phyloP scores from a whole-genome alignment of 129 eudicot species.

The Helianthus annuus region DNA sequence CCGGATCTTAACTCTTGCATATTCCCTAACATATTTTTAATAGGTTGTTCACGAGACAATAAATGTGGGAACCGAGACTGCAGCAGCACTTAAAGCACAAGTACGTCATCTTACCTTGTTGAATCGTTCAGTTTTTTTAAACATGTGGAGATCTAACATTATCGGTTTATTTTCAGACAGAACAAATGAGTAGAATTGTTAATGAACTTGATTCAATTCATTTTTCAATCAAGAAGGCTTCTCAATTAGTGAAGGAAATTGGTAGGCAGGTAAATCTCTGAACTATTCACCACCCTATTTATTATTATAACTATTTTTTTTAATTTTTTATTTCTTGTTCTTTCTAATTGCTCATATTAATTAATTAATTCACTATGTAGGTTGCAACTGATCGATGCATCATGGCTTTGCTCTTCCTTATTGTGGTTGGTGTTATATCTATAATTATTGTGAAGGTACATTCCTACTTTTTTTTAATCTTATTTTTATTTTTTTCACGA shows the following conservation, averaged over 20 bases:
- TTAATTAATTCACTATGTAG: slow-evolving; percentile 35
- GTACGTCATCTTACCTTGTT: slow-evolving; percentile 37
- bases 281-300: slow-evolving; percentile 34
- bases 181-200: slow-evolving; percentile 95
- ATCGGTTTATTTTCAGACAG: slow-evolving; percentile 59
- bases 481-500: not conserved
- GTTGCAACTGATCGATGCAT: slow-evolving; percentile 97
- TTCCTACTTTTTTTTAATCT: not conserved
- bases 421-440: slow-evolving; percentile 84
- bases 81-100: slow-evolving; percentile 94
- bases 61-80: slow-evolving; percentile 90
- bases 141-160: slow-evolving; percentile 18
- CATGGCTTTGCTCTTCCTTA: slow-evolving; percentile 88
- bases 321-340: not conserved
- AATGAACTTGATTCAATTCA: slow-evolving; percentile 94
- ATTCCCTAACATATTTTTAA: slow-evolving; percentile 1
- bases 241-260: slow-evolving; percentile 92
- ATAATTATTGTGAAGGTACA: slow-evolving; percentile 88
- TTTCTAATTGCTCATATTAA: slow-evolving; percentile 39
- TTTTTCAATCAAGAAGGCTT: slow-evolving; percentile 92
- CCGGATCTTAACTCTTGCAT: not conserved
- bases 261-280: slow-evolving; percentile 97
- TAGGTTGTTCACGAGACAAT: slow-evolving; percentile 88
- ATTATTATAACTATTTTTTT: not conserved
- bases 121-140: slow-evolving; percentile 6